Base-by-base conservation (phyloP, 805 yeast species). In the Zygosaccharomyces pseudorouxii region DNA sequence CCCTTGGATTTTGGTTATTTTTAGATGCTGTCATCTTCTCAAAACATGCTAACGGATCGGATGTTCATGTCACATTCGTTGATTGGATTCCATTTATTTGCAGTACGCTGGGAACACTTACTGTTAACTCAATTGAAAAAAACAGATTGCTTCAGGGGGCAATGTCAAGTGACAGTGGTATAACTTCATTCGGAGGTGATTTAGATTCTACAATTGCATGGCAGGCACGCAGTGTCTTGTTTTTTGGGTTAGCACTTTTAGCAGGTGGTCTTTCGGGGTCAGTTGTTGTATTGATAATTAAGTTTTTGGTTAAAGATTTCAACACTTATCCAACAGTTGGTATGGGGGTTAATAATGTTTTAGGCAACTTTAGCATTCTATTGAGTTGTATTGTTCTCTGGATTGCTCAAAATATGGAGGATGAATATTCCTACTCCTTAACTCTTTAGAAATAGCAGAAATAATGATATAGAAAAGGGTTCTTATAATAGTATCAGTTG, bases 41-140 rank as follows among this genome's bases (percentile, higher is more conserved):
- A 38, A 83, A 81, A 55, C 84, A 89, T 14, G 84, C 83, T 42
- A 92, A 92, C 71, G 96, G 89, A 0, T 84, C 96, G 0, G 73
- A 74, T 38, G 88, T 89, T 5, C 97, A 92, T 64, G 88, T 93
- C 25, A 82, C 92, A 4, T 87, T 92, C 62, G 84, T 88, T 36
- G 99, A 92, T 70, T 92, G 99, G 99, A 80, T 93, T 45, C 99
- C 99, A 3, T 81, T 86, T 55, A 77, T 92, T 25, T 86, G 97
- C 56, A 83, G 95, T 5, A 80, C 95, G 0, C 66, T 89, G 30
- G 99, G 99, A 1, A 90, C 90, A 88, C 71, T 90, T 38, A 82
- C 89, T 39, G 73, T 76, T n/a, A 74, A 70, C 51, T 70, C 76
- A 0, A 71, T 69, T 58, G 81, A 74, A 46, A 74, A 73, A 55